Evolutionary conservation across 75 land plant species (phyloP).

Genomic region (Pinus tabuliformis): DNA sequence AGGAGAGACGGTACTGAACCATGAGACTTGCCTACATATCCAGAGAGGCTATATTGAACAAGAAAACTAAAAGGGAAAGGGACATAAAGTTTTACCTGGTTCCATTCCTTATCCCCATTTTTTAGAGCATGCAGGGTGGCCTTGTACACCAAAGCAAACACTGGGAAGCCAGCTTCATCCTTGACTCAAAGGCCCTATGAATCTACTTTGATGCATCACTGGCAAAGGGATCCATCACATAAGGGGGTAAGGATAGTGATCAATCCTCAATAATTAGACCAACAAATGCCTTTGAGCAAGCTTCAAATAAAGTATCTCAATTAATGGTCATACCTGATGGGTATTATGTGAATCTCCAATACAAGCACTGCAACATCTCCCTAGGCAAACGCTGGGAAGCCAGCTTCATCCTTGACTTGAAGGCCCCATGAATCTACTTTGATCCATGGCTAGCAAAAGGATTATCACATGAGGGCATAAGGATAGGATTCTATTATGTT

Average conservation of each 20-base stretch:
- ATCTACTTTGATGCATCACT: constrained; percentile 78
- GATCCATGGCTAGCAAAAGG: constrained; percentile 57
- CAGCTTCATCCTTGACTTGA: constrained; percentile 61
- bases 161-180: constrained; percentile 63
- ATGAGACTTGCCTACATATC: not conserved
- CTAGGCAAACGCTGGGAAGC: constrained; percentile 32
- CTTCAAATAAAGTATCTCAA: not conserved
- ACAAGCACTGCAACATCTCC: constrained; percentile 13
- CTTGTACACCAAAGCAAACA: constrained; percentile 72
- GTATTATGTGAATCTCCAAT: not conserved
- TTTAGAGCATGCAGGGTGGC: constrained; percentile 62
- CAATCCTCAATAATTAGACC: too few species aligned
- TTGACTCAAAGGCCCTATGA: constrained; percentile 47
- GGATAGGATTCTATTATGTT: too few species aligned
- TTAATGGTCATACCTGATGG: not conserved
- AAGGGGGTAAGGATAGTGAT: not conserved
- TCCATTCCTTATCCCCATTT: constrained; percentile 17
- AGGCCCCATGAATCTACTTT: constrained; percentile 59
- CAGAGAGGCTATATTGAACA: not conserved
- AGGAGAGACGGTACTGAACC: not conserved
- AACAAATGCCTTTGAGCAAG: not conserved
- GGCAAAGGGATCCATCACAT: constrained; percentile 8
- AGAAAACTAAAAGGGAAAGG: not conserved
- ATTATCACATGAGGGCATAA: not conserved
- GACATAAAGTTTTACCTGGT: not conserved